These are phyloP conservation scores for Tulasnella sp. DNA, from an alignment of 768 basidiomycete species.

Conservation along the genomic window DNA sequence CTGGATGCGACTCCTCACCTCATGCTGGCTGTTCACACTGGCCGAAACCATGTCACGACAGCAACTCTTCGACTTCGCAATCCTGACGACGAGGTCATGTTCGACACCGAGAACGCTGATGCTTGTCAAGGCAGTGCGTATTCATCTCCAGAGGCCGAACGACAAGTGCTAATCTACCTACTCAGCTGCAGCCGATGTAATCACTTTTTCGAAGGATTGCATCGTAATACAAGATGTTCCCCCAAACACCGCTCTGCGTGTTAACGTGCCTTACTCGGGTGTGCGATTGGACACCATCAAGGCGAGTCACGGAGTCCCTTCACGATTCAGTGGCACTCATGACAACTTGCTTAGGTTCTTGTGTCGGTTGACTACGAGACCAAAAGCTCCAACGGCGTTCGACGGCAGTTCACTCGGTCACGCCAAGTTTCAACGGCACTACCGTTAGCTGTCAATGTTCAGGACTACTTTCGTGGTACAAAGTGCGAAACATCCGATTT, in stretches of 20 bases:
- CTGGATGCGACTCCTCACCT: slow-evolving; percentile 52
- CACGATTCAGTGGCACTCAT: background rate
- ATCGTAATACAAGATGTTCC: slow-evolving; percentile 10
- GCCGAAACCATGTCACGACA: slow-evolving; percentile 56
- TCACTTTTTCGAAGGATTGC: background rate
- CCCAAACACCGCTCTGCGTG: background rate
- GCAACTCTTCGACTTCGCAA: slow-evolving; percentile 49
- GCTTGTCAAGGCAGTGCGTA: slow-evolving; percentile 10
- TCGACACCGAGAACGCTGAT: slow-evolving; percentile 17
- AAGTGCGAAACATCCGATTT: slow-evolving; percentile 43
- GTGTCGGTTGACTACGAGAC: slow-evolving; percentile 64
- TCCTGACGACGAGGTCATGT: slow-evolving; percentile 37
- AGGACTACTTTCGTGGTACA: slow-evolving; percentile 88
- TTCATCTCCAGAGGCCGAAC: background rate
- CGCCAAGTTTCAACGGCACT: slow-evolving; percentile 58
- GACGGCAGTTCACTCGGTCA: slow-evolving; percentile 45
- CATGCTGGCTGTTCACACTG: slow-evolving; percentile 51
- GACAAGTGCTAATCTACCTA: background rate
- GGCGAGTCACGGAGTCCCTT: slow-evolving; percentile 25
- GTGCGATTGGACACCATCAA: slow-evolving; percentile 39
- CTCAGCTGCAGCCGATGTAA: background rate
- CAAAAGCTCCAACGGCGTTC: slow-evolving; percentile 40
- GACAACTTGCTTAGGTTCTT: slow-evolving; percentile 24
- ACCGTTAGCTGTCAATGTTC: slow-evolving; percentile 86
- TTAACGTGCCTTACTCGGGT: slow-evolving; percentile 24